Percentiles rank a stretch among this genome's conserved stretches.
Evolutionary conservation across 1,139 yeast genomes (phyloP).

Genomic region (Blastobotrys persicus): DNA sequence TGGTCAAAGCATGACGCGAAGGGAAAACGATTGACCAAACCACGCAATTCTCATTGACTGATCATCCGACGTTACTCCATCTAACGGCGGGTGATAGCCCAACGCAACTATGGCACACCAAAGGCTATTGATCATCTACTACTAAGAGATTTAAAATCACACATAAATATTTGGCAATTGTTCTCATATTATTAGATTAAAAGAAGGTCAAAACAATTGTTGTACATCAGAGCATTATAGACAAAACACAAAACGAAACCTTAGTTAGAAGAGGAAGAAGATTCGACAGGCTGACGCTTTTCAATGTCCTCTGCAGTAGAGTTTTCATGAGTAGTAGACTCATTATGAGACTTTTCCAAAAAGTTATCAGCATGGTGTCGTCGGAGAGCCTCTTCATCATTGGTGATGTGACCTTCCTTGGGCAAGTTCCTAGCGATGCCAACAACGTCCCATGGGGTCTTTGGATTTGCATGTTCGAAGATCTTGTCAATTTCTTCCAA

Average conservation of each 20-base stretch:
- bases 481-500: slow-evolving; percentile 25
- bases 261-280: neutral
- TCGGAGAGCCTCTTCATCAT: slow-evolving; percentile 7
- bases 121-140: too few relatives aligned
- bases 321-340: too few relatives aligned
- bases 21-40: too few relatives aligned
- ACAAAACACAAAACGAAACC: neutral
- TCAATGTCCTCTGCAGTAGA: neutral
- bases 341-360: neutral
- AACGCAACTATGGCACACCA: too few relatives aligned
- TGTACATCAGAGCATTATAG: neutral
- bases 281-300: neutral
- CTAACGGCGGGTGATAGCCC: too few relatives aligned
- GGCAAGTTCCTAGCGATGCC: slow-evolving; percentile 29
- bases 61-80: too few relatives aligned
- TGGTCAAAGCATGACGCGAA: too few relatives aligned
- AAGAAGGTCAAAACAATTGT: neutral
- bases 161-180: too few relatives aligned
- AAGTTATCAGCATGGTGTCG: slow-evolving; percentile 1
- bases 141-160: too few relatives aligned
- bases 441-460: slow-evolving; percentile 43
- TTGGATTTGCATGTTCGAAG: slow-evolving; percentile 31
- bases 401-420: slow-evolving; percentile 5
- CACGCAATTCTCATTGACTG: neutral
- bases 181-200: neutral